Percentiles rank a stretch among this genome's conserved stretches.
Evolutionary conservation across 148 eudicot genomes (phyloP).

Genomic region (Polygonum aviculare): DNA sequence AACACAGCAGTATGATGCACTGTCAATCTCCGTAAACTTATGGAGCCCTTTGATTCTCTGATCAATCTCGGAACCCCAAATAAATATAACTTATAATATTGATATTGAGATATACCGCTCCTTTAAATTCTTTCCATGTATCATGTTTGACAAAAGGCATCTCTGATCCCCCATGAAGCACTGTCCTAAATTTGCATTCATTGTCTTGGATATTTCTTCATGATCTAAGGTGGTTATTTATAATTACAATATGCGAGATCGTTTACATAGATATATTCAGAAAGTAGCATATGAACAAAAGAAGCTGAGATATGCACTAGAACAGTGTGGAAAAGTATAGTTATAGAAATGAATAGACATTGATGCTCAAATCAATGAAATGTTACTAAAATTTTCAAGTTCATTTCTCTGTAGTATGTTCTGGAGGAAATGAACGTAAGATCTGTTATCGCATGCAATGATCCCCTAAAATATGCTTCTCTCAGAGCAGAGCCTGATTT

Average conservation of each 20-base stretch:
- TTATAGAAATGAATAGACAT: background rate
- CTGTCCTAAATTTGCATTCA: too few relatives aligned
- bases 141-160: background rate
- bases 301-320: background rate
- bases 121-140: too few relatives aligned
- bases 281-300: background rate
- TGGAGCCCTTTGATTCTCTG: too few relatives aligned
- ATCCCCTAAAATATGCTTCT: constrained; percentile 71
- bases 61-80: too few relatives aligned
- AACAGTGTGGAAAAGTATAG: background rate
- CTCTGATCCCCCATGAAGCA: background rate
- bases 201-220: background rate
- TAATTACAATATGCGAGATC: background rate
- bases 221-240: background rate
- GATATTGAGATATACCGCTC: too few relatives aligned
- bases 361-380: background rate
- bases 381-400: background rate
- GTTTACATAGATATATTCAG: background rate
- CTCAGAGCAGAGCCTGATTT: constrained; percentile 96
- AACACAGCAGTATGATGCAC: background rate
- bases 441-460: constrained; percentile 70
- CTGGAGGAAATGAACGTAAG: constrained; percentile 85
- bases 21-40: too few relatives aligned
- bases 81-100: too few relatives aligned
- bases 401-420: constrained; percentile 44